Percentiles rank a stretch among this genome's conserved stretches.
Conservation (phyloP, 1,284 basidiomycete genomes). For the Ustilago shanxiensis region DNA sequence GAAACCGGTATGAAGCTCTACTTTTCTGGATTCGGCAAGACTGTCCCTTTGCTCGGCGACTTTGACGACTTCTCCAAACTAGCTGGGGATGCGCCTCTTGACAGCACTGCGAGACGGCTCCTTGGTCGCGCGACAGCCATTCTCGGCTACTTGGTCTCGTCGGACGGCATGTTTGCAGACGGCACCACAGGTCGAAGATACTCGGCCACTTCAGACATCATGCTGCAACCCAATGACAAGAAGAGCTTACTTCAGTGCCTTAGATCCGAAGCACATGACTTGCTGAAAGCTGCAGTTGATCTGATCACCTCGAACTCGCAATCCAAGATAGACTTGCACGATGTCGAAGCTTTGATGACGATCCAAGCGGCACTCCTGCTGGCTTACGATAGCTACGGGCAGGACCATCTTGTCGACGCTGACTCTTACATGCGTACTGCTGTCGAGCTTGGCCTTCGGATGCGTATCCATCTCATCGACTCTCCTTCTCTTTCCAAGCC, state of each 20-base stretch:
- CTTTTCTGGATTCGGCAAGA: slow-evolving; percentile 17
- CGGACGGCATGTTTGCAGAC: too few species aligned
- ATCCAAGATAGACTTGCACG: slow-evolving; percentile 4
- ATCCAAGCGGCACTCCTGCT: slow-evolving; percentile 8
- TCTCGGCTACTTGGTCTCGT: slow-evolving; percentile 8
- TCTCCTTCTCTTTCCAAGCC: background rate
- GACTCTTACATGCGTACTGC: slow-evolving; percentile 5
- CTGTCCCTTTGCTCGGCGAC: slow-evolving; percentile 15
- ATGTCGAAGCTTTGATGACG: slow-evolving; percentile 8
- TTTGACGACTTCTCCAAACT: slow-evolving; percentile 2
- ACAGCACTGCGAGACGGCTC: slow-evolving; percentile 2
- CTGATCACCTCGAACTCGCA: background rate
- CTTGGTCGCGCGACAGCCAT: background rate
- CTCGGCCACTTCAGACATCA: too few species aligned
- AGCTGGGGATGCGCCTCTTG: too few species aligned
- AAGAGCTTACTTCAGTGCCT: background rate
- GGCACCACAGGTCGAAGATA: too few species aligned
- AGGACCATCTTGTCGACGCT: slow-evolving; percentile 5
- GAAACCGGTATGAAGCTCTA: slow-evolving; percentile 6
- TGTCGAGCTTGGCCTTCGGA: slow-evolving; percentile 8
- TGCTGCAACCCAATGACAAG: background rate
- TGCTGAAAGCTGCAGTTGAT: background rate
- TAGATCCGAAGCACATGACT: background rate
- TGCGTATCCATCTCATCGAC: slow-evolving; percentile 14
- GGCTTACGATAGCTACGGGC: slow-evolving; percentile 22